These are phyloP conservation scores for Boletus sp. DNA, from an alignment of 1,284 basidiomycete species.

Conservation along the genomic window DNA sequence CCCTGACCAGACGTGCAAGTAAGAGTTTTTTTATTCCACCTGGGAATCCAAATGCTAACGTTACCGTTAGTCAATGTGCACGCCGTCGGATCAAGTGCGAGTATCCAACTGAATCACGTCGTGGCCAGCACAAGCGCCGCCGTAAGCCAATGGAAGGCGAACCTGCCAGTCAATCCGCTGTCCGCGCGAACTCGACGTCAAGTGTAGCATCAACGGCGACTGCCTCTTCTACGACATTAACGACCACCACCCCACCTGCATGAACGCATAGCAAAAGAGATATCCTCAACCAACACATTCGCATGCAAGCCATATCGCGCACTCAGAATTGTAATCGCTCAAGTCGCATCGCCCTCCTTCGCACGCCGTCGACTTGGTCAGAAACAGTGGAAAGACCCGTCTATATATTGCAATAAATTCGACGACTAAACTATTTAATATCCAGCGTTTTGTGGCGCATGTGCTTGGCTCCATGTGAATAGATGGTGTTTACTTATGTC, in stretches of 20 bases:
- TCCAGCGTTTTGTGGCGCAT: slow-evolving; percentile 15
- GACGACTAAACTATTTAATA: slow-evolving; percentile 30
- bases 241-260: slow-evolving; percentile 23
- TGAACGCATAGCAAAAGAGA: slow-evolving; percentile 16
- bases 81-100: slow-evolving; percentile 47
- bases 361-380: slow-evolving; percentile 10
- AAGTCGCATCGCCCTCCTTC: slow-evolving; percentile 6
- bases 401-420: slow-evolving; percentile 30
- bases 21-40: slow-evolving; percentile 15
- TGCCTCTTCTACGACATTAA: slow-evolving; percentile 18
- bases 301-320: slow-evolving; percentile 9
- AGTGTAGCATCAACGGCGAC: slow-evolving; percentile 18
- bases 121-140: slow-evolving; percentile 50
- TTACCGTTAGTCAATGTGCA: slow-evolving; percentile 44
- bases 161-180: slow-evolving; percentile 19
- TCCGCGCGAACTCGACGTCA: slow-evolving; percentile 26
- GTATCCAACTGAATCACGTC: slow-evolving; percentile 52
- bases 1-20: slow-evolving; percentile 41
- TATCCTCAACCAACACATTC: slow-evolving; percentile 3
- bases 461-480: slow-evolving; percentile 10
- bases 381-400: slow-evolving; percentile 19
- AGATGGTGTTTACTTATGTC: slow-evolving; percentile 24
- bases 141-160: slow-evolving; percentile 33
- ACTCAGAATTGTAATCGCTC: slow-evolving; percentile 12
- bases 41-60: slow-evolving; percentile 21